Evolutionary conservation across 495 filamentous ascomycete species (phyloP).

Genomic region (Neurospora sp.): DNA sequence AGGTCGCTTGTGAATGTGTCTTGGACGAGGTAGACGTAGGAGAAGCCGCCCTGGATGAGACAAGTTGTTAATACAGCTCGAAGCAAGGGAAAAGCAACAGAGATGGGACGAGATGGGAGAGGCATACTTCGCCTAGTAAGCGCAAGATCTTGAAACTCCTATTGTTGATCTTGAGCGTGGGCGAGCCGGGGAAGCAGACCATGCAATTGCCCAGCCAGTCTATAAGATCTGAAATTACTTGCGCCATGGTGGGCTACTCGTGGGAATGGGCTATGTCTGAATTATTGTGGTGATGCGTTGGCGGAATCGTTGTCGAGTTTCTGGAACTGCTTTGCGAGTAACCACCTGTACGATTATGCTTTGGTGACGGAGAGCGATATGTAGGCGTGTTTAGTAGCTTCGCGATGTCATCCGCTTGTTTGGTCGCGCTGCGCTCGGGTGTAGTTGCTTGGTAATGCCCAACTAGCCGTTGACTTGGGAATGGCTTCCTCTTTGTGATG

Average conservation of each 20-base stretch:
- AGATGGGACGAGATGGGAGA: background rate
- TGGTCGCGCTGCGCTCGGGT: background rate
- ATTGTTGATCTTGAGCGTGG: conserved; percentile 89
- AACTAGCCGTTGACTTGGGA: background rate
- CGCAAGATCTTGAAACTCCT: conserved; percentile 91
- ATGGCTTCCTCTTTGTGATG: background rate
- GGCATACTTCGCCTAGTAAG: conserved; percentile 72
- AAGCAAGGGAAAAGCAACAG: background rate
- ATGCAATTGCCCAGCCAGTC: conserved; percentile 90
- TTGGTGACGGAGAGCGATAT: background rate
- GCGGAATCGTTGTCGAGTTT: background rate
- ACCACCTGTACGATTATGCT: background rate
- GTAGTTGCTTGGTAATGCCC: background rate
- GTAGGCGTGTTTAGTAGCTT: background rate
- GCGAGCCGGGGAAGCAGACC: conserved; percentile 88
- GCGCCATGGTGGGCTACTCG: conserved; percentile 51
- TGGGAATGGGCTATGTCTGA: background rate
- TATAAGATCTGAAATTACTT: conserved; percentile 77
- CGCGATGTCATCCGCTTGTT: background rate
- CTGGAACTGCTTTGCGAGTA: background rate
- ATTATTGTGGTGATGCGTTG: background rate
- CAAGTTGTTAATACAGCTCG: background rate
- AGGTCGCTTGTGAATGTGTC: conserved; percentile 69
- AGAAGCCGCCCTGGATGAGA: conserved; percentile 73
- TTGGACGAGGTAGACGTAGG: conserved; percentile 97